phyloP scores from a whole-genome alignment of 2,329 filamentous ascomycete species.

The Botrytis aclada region DNA sequence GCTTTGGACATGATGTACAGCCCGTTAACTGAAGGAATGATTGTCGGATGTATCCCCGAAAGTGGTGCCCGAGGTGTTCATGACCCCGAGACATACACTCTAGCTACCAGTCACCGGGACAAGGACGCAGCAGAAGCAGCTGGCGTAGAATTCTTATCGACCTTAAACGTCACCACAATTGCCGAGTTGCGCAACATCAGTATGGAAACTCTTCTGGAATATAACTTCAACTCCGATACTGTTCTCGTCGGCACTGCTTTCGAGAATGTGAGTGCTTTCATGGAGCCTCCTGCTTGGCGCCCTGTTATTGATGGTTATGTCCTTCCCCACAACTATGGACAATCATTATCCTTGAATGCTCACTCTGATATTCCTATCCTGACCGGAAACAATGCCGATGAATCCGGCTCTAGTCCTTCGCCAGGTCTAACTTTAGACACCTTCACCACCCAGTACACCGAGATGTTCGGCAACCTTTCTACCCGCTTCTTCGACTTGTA shows the following conservation, averaged over 20 bases:
- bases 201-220: not conserved
- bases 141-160: not conserved
- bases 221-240: not conserved
- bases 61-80: slow-evolving; percentile 36
- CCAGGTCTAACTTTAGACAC: not conserved
- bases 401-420: not conserved
- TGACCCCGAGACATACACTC: slow-evolving; percentile 33
- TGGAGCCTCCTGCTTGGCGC: not conserved
- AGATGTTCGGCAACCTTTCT: not conserved
- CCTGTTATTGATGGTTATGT: not conserved
- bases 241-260: not conserved
- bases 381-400: not conserved
- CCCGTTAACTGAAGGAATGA: slow-evolving; percentile 30
- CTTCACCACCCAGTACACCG: not conserved
- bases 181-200: not conserved
- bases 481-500: not conserved
- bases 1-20: slow-evolving; percentile 33
- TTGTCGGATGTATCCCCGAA: slow-evolving; percentile 37
- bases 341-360: not conserved
- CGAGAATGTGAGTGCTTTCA: not conserved
- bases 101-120: not conserved
- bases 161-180: not conserved
- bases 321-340: not conserved
- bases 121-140: not conserved
- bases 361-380: not conserved